A percentile compares a stretch with the other conserved stretches of the same genome.
These are phyloP conservation scores for Acaromyces ingoldii DNA, from an alignment of 1,284 basidiomycete species.

Conservation along the genomic window DNA sequence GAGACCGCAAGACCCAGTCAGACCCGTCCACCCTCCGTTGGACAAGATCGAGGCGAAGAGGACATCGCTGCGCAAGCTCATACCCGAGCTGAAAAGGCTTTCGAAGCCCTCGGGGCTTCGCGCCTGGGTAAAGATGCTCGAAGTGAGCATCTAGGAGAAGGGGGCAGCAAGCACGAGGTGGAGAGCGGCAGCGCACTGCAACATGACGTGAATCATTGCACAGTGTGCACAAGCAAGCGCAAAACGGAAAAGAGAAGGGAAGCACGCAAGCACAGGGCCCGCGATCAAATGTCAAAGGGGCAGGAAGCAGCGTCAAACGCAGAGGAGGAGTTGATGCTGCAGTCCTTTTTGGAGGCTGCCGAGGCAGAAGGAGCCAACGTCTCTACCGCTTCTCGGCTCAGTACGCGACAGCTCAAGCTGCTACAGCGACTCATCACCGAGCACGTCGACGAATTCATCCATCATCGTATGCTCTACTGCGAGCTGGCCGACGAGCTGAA, in stretches of 20 bases:
- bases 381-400: background rate
- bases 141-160: background rate
- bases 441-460: conserved; percentile 46
- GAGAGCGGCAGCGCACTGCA: background rate
- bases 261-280: conserved; percentile 11
- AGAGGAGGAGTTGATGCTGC: conserved; percentile 20
- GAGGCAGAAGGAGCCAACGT: background rate
- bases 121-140: background rate
- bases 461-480: conserved; percentile 38
- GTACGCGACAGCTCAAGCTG: conserved; percentile 8
- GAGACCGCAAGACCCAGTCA: background rate
- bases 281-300: conserved; percentile 13
- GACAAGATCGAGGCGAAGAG: background rate
- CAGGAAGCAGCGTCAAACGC: conserved; percentile 10
- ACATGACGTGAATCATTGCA: conserved; percentile 16
- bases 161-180: background rate
- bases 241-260: conserved; percentile 15
- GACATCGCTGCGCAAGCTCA: conserved; percentile 1
- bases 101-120: background rate
- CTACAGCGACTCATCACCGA: conserved; percentile 22
- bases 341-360: conserved; percentile 5
- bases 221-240: conserved; percentile 13
- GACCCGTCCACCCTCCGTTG: background rate
- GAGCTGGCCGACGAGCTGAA: conserved; percentile 50
- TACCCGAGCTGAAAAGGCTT: background rate